Percentiles rank a stretch among this genome's conserved stretches.
Evolutionary conservation across 306 rosid species (phyloP).

Genomic region (Lathyrus tuberosus): DNA sequence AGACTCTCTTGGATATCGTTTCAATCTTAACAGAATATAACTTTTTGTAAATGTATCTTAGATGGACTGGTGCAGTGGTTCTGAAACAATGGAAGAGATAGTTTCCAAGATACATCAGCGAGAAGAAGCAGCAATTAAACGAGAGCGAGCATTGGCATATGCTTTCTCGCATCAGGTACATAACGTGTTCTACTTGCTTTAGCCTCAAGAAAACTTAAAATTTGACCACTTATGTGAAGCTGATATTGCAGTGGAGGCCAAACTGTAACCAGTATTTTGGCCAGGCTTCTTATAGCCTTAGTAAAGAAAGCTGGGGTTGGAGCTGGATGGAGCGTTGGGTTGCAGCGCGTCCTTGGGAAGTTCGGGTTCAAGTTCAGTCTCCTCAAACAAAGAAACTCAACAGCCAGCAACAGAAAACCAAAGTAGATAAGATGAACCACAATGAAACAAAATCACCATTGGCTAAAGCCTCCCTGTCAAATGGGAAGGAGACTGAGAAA

Average conservation of each 20-base stretch:
- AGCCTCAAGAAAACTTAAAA: background rate
- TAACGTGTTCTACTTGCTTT: slow-evolving; percentile 19
- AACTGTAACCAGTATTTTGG: slow-evolving; percentile 72
- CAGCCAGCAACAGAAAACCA: slow-evolving; percentile 42
- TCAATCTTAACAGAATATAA: slow-evolving; percentile 12
- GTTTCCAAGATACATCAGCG: slow-evolving; percentile 63
- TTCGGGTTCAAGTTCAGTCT: slow-evolving; percentile 51
- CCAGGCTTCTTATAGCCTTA: slow-evolving; percentile 61
- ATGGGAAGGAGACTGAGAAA: slow-evolving; percentile 54
- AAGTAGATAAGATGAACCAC: slow-evolving; percentile 40
- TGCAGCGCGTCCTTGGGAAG: slow-evolving; percentile 89
- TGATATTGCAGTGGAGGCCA: slow-evolving; percentile 75
- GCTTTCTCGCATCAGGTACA: slow-evolving; percentile 86
- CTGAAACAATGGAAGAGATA: slow-evolving; percentile 87
- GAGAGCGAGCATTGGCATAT: slow-evolving; percentile 85
- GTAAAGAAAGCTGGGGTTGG: slow-evolving; percentile 87
- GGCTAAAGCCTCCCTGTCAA: slow-evolving; percentile 45
- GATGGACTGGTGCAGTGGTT: slow-evolving; percentile 80
- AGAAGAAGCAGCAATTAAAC: slow-evolving; percentile 74
- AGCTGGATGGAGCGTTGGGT: slow-evolving; percentile 89
- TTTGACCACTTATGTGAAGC: slow-evolving; percentile 13
- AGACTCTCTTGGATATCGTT: slow-evolving; percentile 21
- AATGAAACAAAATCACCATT: slow-evolving; percentile 38
- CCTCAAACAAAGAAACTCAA: slow-evolving; percentile 52
- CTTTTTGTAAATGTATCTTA: slow-evolving; percentile 34